phyloP scores from a whole-genome alignment of 441 rosid genomes.

The Eruca vesicaria region DNA sequence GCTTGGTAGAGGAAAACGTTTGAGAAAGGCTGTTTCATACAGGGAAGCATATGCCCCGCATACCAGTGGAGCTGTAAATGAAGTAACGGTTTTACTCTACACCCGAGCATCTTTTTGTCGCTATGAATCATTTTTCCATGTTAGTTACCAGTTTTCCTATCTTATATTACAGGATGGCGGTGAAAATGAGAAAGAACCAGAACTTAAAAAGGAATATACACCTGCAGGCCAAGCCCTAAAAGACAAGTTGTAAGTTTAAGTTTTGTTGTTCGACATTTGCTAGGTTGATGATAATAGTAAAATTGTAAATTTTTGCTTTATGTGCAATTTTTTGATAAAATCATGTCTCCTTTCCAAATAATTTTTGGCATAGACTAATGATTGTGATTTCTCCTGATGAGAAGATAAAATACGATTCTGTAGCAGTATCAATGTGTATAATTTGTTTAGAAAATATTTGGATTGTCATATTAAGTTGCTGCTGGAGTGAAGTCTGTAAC shows the following conservation, averaged over 20 bases:
- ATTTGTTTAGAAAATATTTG: neutral
- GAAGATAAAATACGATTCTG: neutral
- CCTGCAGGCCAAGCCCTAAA: constrained; percentile 93
- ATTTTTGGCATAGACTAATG: neutral
- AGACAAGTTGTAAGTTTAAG: constrained; percentile 79
- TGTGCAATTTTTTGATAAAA: neutral
- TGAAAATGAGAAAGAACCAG: constrained; percentile 87
- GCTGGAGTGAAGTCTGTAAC: neutral
- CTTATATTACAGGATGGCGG: constrained; percentile 65
- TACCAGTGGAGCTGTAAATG: constrained; percentile 58
- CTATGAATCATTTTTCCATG: constrained; percentile 16
- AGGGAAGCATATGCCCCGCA: constrained; percentile 89
- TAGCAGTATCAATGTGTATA: no score
- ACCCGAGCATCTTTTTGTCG: constrained; percentile 2
- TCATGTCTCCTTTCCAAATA: neutral
- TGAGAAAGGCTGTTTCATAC: constrained; percentile 93
- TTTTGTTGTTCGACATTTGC: neutral
- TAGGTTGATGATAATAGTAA: neutral
- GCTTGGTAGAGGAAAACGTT: constrained; percentile 99
- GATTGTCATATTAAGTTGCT: neutral
- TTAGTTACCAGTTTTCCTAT: constrained; percentile 11
- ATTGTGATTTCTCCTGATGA: constrained; percentile 5
- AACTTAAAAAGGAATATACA: constrained; percentile 87
- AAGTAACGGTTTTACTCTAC: constrained; percentile 50
- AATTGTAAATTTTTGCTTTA: neutral